Conservation (phyloP, 306 rosid genomes). For the Rosa lucieae region DNA sequence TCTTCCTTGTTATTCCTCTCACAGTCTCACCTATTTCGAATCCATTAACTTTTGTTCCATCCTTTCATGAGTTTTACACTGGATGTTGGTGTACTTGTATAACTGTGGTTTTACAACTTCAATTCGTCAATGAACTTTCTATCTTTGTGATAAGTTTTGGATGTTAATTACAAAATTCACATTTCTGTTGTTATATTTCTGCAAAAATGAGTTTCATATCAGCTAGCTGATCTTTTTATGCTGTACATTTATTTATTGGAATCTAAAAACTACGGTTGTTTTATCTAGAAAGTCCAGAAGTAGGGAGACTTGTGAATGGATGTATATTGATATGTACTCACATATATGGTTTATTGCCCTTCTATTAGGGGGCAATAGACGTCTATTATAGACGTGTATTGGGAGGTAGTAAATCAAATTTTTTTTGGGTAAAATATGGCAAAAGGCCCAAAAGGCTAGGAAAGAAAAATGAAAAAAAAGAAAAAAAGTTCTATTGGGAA, state of each 20-base stretch:
- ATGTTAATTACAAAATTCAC: background rate
- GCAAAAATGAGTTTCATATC: background rate
- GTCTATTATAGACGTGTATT: too few relatives aligned
- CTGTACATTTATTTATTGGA: background rate
- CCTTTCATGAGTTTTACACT: background rate
- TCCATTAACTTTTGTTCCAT: background rate
- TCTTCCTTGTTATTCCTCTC: constrained; percentile 30
- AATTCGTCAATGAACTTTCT: background rate
- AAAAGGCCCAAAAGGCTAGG: too few relatives aligned
- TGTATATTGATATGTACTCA: background rate
- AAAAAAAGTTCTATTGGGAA: too few relatives aligned
- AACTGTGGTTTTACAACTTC: background rate
- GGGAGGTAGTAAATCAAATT: too few relatives aligned
- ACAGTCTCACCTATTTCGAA: constrained; percentile 2
- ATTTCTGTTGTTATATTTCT: background rate
- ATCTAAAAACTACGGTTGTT: background rate
- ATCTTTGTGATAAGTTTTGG: background rate
- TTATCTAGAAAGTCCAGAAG: background rate
- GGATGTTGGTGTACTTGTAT: background rate
- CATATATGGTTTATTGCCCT: background rate
- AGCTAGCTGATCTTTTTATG: background rate
- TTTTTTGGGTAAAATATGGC: too few relatives aligned
- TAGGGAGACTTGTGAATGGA: background rate
- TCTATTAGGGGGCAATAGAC: too few relatives aligned
- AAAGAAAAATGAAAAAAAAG: too few relatives aligned